Percentiles rank a stretch among this genome's conserved stretches.
Conservation (phyloP, 352 stramenopile species). For the Aphanomyces stellatus region DNA sequence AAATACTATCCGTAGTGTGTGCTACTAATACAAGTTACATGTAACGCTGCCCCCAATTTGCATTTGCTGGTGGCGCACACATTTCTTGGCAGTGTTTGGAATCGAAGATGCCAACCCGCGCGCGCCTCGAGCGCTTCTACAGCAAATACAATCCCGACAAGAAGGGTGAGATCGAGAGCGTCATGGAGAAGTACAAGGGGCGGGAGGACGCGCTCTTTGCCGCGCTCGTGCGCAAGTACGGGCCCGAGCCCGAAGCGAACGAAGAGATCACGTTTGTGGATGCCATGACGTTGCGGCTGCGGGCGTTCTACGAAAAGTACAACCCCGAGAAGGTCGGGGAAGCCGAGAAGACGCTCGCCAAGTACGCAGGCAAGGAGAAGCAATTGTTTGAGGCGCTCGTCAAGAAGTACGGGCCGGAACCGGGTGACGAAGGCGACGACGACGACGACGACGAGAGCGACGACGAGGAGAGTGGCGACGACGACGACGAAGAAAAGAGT, state of each 20-base stretch:
- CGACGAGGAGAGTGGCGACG: slow-evolving; percentile 35
- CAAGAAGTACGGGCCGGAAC: slow-evolving; percentile 79
- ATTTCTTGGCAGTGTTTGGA: no score
- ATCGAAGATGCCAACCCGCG: slow-evolving; percentile 10
- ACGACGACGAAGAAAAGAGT: slow-evolving; percentile 27
- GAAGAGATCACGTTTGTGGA: slow-evolving; percentile 19
- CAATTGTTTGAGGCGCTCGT: slow-evolving; percentile 73
- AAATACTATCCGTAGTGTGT: no score
- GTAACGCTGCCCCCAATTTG: no score
- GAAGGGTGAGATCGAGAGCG: slow-evolving; percentile 71
- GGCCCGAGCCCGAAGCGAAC: slow-evolving; percentile 38
- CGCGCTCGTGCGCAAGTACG: slow-evolving; percentile 77
- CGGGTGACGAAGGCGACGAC: slow-evolving; percentile 62
- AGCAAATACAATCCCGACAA: slow-evolving; percentile 80
- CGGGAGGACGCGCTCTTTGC: slow-evolving; percentile 64
- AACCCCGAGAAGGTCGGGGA: slow-evolving; percentile 72
- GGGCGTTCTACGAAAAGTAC: slow-evolving; percentile 78
- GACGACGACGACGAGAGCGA: slow-evolving; percentile 38
- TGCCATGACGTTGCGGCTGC: slow-evolving; percentile 34
- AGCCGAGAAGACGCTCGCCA: slow-evolving; percentile 46
- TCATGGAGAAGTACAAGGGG: slow-evolving; percentile 72
- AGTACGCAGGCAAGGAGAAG: slow-evolving; percentile 77
- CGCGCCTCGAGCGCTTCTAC: slow-evolving; percentile 73
- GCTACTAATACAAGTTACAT: no score
- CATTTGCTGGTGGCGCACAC: no score